Percentiles rank a stretch among this genome's conserved stretches.
Evolutionary conservation across 441 rosid genomes (phyloP).

Genomic region (Lepidium campestre): DNA sequence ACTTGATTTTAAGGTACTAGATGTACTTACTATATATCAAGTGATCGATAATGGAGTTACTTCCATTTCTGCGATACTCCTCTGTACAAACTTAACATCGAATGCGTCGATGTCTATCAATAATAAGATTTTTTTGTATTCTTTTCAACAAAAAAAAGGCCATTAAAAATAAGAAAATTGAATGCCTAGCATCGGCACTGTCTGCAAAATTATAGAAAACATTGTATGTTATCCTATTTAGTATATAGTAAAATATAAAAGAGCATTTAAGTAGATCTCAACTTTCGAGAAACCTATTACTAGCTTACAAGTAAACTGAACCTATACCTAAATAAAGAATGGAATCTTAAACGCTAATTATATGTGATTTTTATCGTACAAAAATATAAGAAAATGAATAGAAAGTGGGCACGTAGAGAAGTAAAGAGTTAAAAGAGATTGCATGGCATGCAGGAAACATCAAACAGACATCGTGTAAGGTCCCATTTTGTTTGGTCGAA

Average conservation of each 20-base stretch:
- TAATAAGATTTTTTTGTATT: background rate
- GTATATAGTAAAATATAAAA: background rate
- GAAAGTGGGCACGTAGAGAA: constrained; percentile 31
- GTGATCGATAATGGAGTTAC: background rate
- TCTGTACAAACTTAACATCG: background rate
- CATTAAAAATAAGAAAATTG: background rate
- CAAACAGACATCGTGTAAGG: constrained; percentile 35
- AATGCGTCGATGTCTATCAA: background rate
- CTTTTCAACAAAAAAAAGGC: background rate
- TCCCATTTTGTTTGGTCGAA: constrained; percentile 32
- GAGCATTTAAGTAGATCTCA: constrained; percentile 15
- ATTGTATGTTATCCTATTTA: background rate
- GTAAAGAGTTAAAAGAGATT: constrained; percentile 21
- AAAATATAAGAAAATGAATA: background rate
- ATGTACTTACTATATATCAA: background rate
- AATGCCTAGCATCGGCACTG: background rate
- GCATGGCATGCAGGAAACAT: constrained; percentile 37
- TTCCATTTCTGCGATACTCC: background rate
- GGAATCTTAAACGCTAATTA: constrained; percentile 17
- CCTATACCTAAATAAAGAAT: background rate
- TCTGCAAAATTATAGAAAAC: background rate
- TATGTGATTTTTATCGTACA: background rate
- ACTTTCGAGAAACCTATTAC: constrained; percentile 19
- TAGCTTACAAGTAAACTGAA: background rate
- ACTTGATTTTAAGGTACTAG: background rate